These are phyloP conservation scores for Cyberlindnera maritima DNA, from an alignment of 805 yeast genomes.

Conservation along the genomic window DNA sequence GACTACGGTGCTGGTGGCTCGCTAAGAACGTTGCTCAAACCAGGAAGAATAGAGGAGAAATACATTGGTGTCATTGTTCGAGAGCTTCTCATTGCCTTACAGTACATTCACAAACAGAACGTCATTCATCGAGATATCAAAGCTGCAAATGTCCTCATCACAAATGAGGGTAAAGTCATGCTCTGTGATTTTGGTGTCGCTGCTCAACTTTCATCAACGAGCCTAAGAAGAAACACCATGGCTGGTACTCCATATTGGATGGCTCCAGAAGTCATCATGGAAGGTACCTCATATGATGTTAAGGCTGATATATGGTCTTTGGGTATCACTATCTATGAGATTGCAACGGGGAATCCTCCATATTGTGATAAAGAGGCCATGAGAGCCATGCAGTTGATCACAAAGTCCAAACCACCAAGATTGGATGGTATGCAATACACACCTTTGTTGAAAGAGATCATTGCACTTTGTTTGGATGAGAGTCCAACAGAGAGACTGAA, in stretches of 20 bases:
- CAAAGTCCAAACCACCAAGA: conserved; percentile 92
- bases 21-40: conserved; percentile 63
- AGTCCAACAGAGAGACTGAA: conserved; percentile 83
- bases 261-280: conserved; percentile 98
- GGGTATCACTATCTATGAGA: conserved; percentile 91
- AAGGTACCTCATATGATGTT: conserved; percentile 81
- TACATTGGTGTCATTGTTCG: conserved; percentile 81
- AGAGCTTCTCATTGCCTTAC: conserved; percentile 75
- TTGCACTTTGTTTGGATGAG: conserved; percentile 91
- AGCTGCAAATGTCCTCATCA: conserved; percentile 90
- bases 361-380: conserved; percentile 92
- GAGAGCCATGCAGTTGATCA: conserved; percentile 91
- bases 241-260: conserved; percentile 98
- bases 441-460: conserved; percentile 72
- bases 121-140: conserved; percentile 95
- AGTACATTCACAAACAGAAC: conserved; percentile 80
- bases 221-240: conserved; percentile 84
- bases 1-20: conserved; percentile 98
- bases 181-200: conserved; percentile 99
- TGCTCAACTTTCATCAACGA: conserved; percentile 77
- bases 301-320: conserved; percentile 98
- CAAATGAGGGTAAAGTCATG: conserved; percentile 86
- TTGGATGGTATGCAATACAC: conserved; percentile 88
- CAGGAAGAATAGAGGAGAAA: conserved; percentile 85
- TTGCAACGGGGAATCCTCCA: conserved; percentile 97